These are phyloP conservation scores for Gaultheria prostrata DNA, from an alignment of 148 eudicot genomes.

Conservation along the genomic window DNA sequence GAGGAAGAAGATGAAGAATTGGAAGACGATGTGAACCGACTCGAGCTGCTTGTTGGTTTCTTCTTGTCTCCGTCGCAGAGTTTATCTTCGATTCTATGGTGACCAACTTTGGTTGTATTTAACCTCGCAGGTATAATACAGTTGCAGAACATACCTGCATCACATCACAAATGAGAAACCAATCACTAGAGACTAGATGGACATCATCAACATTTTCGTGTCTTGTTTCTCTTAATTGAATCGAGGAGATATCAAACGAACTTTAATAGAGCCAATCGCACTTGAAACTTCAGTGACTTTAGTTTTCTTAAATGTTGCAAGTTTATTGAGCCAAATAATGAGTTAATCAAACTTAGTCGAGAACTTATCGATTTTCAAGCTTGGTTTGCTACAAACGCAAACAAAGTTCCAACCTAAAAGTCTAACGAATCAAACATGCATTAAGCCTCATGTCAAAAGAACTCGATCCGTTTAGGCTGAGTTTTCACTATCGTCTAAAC, in stretches of 20 bases:
- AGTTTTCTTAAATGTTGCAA: neutral
- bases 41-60: conserved; percentile 29
- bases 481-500: too few species aligned
- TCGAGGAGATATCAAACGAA: neutral
- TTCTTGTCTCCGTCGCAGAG: conserved; percentile 33
- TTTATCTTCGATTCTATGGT: conserved; percentile 33
- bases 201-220: neutral
- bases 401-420: neutral
- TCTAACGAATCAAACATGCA: neutral
- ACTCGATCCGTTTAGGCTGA: neutral
- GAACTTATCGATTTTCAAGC: neutral
- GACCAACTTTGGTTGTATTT: conserved; percentile 30
- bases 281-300: neutral
- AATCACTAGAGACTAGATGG: neutral
- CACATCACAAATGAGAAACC: neutral
- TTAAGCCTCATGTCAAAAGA: neutral
- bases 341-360: neutral
- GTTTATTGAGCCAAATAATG: neutral
- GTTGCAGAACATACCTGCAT: conserved; percentile 35
- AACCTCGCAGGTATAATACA: conserved; percentile 37
- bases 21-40: conserved; percentile 27
- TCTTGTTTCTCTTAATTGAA: neutral
- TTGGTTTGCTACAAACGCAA: neutral
- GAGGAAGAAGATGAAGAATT: conserved; percentile 33
- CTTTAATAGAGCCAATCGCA: neutral